phyloP scores from a whole-genome alignment of 768 basidiomycete species.

The Russula brevipes region DNA sequence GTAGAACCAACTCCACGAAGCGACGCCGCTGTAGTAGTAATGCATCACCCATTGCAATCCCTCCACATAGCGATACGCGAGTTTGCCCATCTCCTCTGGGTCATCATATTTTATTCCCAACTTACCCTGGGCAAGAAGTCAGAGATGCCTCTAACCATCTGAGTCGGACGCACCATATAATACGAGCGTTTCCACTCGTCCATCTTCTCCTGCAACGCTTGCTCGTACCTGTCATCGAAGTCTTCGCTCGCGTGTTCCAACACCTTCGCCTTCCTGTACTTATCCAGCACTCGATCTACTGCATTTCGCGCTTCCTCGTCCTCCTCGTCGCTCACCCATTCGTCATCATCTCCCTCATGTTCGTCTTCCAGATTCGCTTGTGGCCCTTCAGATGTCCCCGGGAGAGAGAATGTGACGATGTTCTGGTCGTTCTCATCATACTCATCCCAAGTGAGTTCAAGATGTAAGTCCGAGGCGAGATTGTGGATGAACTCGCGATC shows the following conservation, averaged over 20 bases:
- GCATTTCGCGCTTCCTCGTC: conserved; percentile 71
- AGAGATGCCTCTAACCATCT: conserved; percentile 14
- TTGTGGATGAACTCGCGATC: conserved; percentile 76
- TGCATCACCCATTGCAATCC: conserved; percentile 99
- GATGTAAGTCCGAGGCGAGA: conserved; percentile 71
- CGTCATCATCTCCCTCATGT: conserved; percentile 25
- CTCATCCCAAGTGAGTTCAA: conserved; percentile 88
- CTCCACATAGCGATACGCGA: conserved; percentile 81
- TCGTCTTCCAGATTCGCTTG: conserved; percentile 35
- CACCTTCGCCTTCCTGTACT: conserved; percentile 84
- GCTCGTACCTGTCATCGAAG: conserved; percentile 76
- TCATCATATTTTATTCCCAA: conserved; percentile 74
- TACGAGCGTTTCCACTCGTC: conserved; percentile 48
- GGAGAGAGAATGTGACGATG: conserved; percentile 63
- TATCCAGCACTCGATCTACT: conserved; percentile 74
- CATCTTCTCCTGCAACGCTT: conserved; percentile 27
- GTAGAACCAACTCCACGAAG: conserved; percentile 99
- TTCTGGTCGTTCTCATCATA: conserved; percentile 80
- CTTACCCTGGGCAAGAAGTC: conserved; percentile 59
- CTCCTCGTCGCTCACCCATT: conserved; percentile 47
- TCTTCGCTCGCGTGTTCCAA: conserved; percentile 65
- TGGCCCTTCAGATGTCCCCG: conserved; percentile 38
- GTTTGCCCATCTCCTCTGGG: conserved; percentile 57
- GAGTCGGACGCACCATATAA: conserved; percentile 59
- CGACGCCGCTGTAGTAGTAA: conserved; percentile 96